Evolutionary conservation across 768 basidiomycete species (phyloP), one percentile per base, ranked within the genome.

Genomic region (Boletus subparvulus): DNA sequence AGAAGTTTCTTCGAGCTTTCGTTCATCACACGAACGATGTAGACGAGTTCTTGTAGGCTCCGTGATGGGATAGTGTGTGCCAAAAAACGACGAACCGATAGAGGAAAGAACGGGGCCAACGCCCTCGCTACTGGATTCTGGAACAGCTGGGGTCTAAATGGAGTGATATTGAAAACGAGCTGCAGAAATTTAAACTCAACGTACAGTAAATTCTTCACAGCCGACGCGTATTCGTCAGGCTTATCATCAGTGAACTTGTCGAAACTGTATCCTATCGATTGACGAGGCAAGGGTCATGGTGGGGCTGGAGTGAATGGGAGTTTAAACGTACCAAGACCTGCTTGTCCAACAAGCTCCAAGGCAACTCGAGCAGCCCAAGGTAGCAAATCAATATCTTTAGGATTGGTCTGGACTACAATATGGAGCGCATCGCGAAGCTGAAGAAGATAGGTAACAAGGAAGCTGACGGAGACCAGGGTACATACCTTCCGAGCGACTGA

Each of bases 311-410:
- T n/a, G n/a, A 19, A 32, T 32, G 12, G n/a, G 10, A 32, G 1
- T 13, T 19, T 13, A 33, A 51, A 14, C 16, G 24, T 26, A 51
- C 50, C 50, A 33, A 52, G 51, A n/a, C 51, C 51, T 44, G 6
- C 51, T 52, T 52, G 42, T 17, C 51, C 51, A 13, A 52, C 24
- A n/a, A 52, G 41, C 14, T 52, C 51, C 42, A 52, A 52, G 11
- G 51, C 21, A 17, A n/a, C 43, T 10, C 51, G 42, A 44, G 51
- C 42, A 19, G 51, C n/a, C 51, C 51, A 52, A 26, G 51, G 51
- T n/a, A 52, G 51, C 17, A 52, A 36, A 36, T 52, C 51, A 7
- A 52, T 28, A 6, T 52, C 51, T 3, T 5, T 32, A 28, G 41
- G 42, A 36, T 52, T 14, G 2, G 41, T 26, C 5, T 36, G 32